These are phyloP conservation scores for Lyophyllum atratum DNA, from an alignment of 768 basidiomycete genomes.

Conservation along the genomic window DNA sequence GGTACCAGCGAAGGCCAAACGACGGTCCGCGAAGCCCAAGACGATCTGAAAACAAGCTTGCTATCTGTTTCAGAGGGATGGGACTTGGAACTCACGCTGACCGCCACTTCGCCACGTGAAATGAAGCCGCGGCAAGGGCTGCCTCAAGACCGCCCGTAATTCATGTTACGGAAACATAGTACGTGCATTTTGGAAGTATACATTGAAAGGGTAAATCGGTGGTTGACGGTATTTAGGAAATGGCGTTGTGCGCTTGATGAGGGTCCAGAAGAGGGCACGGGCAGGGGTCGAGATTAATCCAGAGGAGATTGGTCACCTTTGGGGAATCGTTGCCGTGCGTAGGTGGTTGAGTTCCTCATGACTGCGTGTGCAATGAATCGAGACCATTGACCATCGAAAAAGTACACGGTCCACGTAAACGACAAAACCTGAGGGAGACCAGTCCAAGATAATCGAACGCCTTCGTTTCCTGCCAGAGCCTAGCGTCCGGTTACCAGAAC, in stretches of 20 bases:
- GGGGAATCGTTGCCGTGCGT: background rate
- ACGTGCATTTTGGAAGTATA: conserved; percentile 2
- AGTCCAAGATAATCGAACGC: conserved; percentile 49
- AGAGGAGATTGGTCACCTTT: conserved; percentile 8
- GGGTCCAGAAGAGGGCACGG: background rate
- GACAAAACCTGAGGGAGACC: conserved; percentile 47
- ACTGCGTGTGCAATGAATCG: conserved; percentile 36
- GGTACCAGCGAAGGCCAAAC: background rate
- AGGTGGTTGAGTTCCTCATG: conserved; percentile 25
- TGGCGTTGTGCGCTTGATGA: background rate
- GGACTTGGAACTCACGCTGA: background rate
- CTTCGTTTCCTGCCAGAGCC: conserved; percentile 37
- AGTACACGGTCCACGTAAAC: conserved; percentile 58
- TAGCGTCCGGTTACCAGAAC: conserved; percentile 32
- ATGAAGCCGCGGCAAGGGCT: no score
- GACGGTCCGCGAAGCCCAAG: background rate
- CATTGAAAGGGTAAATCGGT: background rate
- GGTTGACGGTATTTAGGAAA: background rate
- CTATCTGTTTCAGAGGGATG: background rate
- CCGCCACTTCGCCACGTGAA: no score
- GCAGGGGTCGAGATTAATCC: background rate
- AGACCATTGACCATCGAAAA: conserved; percentile 45
- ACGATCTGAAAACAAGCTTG: background rate
- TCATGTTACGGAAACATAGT: background rate
- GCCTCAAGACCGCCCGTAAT: background rate